Conservation (phyloP, 495 filamentous ascomycete species). For the Neohortaea acidophila region DNA sequence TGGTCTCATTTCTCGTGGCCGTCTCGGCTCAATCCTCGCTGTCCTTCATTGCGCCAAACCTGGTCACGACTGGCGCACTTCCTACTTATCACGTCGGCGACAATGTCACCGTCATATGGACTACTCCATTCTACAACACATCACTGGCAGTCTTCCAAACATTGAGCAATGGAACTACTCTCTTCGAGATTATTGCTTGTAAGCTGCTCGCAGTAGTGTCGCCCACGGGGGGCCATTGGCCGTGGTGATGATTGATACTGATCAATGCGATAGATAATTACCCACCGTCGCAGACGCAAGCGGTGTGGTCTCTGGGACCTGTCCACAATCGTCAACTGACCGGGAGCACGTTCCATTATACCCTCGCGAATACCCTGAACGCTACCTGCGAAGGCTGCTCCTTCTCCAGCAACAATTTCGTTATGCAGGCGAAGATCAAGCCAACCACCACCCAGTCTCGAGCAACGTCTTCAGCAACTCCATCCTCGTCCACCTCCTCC, state of each 20-base stretch:
- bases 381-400: conserved; percentile 1
- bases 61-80: not conserved
- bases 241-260: not conserved
- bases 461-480: not conserved
- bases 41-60: not conserved
- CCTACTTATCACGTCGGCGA: not conserved
- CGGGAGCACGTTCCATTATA: not conserved
- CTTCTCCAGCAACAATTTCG: not conserved
- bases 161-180: not conserved
- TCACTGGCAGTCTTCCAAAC: not conserved
- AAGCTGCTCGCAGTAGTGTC: not conserved
- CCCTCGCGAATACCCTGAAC: not conserved
- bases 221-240: not conserved
- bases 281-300: not conserved
- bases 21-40: too few species aligned
- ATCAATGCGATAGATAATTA: not conserved
- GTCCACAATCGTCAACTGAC: not conserved
- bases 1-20: too few species aligned
- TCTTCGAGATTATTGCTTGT: not conserved
- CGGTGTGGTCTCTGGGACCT: not conserved
- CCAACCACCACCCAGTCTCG: not conserved
- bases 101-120: not conserved
- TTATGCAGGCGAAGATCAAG: not conserved
- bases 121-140: not conserved
- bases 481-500: not conserved